Percentiles rank a stretch among this genome's conserved stretches.
phyloP scores from a whole-genome alignment of 257 asterid species.

The Lycium barbarum region DNA sequence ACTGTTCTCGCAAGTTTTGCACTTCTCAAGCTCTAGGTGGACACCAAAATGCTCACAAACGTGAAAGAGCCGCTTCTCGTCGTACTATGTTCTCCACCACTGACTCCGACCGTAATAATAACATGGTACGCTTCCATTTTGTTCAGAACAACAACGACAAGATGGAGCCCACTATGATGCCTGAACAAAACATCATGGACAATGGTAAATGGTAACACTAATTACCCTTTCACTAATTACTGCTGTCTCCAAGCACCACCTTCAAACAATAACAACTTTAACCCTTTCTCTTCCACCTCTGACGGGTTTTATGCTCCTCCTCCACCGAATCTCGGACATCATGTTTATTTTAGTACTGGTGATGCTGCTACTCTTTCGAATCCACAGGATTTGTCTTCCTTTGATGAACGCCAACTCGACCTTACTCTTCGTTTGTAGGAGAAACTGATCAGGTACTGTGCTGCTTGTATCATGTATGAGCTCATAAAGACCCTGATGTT shows the following conservation, averaged over 20 bases:
- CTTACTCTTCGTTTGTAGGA: conserved; percentile 24
- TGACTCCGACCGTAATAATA: neutral
- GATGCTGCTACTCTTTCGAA: neutral
- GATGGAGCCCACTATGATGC: neutral
- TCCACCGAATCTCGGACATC: neutral
- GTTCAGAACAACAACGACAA: neutral
- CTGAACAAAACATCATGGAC: neutral
- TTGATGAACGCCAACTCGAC: conserved; percentile 20
- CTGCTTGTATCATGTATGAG: no score
- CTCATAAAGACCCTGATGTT: no score
- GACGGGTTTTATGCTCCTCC: neutral
- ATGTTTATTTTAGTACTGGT: neutral
- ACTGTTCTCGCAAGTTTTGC: conserved; percentile 85
- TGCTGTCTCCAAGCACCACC: neutral
- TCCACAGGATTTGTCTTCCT: neutral
- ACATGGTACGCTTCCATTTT: neutral
- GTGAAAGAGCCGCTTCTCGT: conserved; percentile 87
- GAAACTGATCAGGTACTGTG: neutral
- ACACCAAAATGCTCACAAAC: conserved; percentile 92
- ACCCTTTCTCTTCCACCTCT: neutral
- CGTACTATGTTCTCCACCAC: conserved; percentile 14
- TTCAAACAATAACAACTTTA: conserved; percentile 19
- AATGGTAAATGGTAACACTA: neutral
- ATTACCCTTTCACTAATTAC: neutral
- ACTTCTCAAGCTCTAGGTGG: conserved; percentile 95